Conservation (phyloP, 768 basidiomycete genomes). For the Leucocoprinus birnbaumii region DNA sequence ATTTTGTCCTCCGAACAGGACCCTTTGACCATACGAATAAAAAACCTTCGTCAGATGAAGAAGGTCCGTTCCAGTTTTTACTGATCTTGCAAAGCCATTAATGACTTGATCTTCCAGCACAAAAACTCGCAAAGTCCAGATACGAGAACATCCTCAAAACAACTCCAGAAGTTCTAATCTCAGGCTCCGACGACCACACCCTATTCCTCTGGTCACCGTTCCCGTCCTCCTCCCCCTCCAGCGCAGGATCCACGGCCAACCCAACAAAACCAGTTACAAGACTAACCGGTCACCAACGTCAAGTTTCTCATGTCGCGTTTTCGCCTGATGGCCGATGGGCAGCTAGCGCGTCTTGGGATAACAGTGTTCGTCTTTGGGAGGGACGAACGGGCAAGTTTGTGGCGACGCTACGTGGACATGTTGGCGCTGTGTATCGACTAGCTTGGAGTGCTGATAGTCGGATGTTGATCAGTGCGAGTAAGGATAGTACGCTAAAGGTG, state of each 20-base stretch:
- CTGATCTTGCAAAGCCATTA: neutral
- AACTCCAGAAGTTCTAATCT: conserved; percentile 83
- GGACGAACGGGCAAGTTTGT: conserved; percentile 83
- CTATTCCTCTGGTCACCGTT: conserved; percentile 94
- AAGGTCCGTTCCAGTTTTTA: conserved; percentile 49
- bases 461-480: conserved; percentile 90
- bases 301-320: conserved; percentile 92
- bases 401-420: conserved; percentile 87
- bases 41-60: conserved; percentile 73
- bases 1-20: conserved; percentile 92
- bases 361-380: conserved; percentile 90
- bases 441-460: conserved; percentile 95
- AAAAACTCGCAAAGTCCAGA: conserved; percentile 69
- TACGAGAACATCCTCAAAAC: conserved; percentile 68
- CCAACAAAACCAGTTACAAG: conserved; percentile 52
- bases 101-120: conserved; percentile 44
- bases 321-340: conserved; percentile 92
- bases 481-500: conserved; percentile 95
- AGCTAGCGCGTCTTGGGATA: conserved; percentile 90
- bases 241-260: conserved; percentile 23
- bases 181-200: conserved; percentile 97
- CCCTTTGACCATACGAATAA: conserved; percentile 90
- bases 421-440: conserved; percentile 91
- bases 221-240: conserved; percentile 36
- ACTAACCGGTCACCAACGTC: conserved; percentile 92